Evolutionary conservation across 208 protist genomes (phyloP).

Genomic region (Leishmania major): DNA sequence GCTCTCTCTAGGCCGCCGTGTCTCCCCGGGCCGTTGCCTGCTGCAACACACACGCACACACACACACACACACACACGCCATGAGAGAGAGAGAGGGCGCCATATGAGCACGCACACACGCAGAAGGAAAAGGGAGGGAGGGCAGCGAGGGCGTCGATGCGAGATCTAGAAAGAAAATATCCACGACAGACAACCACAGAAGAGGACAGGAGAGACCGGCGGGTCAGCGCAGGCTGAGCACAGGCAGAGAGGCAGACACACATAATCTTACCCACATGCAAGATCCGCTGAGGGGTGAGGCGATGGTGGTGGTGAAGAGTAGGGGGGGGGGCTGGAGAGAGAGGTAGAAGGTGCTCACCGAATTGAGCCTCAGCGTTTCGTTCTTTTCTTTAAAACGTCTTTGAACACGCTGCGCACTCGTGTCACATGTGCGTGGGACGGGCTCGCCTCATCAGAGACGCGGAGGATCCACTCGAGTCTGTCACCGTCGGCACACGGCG

Average conservation of each 20-base stretch:
- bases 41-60: background rate
- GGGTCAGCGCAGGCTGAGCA: too few relatives aligned
- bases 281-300: background rate
- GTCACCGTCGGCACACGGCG: background rate
- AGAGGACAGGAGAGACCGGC: background rate
- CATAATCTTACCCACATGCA: background rate
- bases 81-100: background rate
- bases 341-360: background rate
- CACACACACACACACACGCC: background rate
- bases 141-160: background rate
- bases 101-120: background rate
- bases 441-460: background rate
- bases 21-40: background rate
- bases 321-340: background rate
- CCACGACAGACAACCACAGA: too few relatives aligned
- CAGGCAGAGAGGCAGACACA: background rate
- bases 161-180: background rate
- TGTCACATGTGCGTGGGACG: background rate
- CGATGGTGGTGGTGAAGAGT: too few relatives aligned
- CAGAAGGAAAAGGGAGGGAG: background rate
- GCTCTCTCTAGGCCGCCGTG: background rate
- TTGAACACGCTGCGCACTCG: background rate
- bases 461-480: slow-evolving; percentile 4
- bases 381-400: background rate
- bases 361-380: background rate